Conservation (phyloP, 768 basidiomycete genomes). For the Boletus reticuloceps region DNA sequence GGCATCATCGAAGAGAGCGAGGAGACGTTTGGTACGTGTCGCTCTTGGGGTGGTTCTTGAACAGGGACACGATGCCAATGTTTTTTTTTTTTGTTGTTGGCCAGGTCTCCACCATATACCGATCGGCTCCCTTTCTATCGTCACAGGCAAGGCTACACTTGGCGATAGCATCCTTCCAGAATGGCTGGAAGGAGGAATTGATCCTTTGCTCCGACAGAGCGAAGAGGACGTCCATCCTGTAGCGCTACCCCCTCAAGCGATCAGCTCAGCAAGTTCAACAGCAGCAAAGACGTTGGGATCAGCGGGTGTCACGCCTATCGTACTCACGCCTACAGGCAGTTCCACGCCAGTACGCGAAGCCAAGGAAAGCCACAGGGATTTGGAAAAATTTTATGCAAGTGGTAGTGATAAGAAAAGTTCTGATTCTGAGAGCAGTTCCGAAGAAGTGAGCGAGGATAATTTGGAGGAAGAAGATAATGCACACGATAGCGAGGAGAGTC, state of each 20-base stretch:
- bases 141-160: slow-evolving; percentile 53
- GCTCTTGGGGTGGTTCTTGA: neutral
- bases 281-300: slow-evolving; percentile 29
- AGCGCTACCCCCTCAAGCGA: slow-evolving; percentile 35
- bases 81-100: neutral
- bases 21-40: slow-evolving; percentile 31
- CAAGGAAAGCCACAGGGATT: slow-evolving; percentile 50
- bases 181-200: slow-evolving; percentile 87
- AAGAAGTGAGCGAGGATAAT: slow-evolving; percentile 34
- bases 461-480: slow-evolving; percentile 24
- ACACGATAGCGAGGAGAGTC: slow-evolving; percentile 29
- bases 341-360: slow-evolving; percentile 46
- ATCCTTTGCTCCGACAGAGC: slow-evolving; percentile 68
- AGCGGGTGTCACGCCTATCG: slow-evolving; percentile 41
- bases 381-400: slow-evolving; percentile 74
- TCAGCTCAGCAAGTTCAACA: slow-evolving; percentile 37
- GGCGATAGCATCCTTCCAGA: slow-evolving; percentile 58
- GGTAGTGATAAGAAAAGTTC: slow-evolving; percentile 34
- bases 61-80: slow-evolving; percentile 2
- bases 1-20: slow-evolving; percentile 41
- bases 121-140: slow-evolving; percentile 66
- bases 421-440: slow-evolving; percentile 31
- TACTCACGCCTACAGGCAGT: slow-evolving; percentile 53
- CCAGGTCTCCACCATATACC: slow-evolving; percentile 40
- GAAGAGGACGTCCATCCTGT: slow-evolving; percentile 48